A percentile compares a stretch with the other conserved stretches of the same genome.
These are phyloP conservation scores for Bipolaris zeicola DNA, from an alignment of 2,329 filamentous ascomycete species.

Conservation along the genomic window DNA sequence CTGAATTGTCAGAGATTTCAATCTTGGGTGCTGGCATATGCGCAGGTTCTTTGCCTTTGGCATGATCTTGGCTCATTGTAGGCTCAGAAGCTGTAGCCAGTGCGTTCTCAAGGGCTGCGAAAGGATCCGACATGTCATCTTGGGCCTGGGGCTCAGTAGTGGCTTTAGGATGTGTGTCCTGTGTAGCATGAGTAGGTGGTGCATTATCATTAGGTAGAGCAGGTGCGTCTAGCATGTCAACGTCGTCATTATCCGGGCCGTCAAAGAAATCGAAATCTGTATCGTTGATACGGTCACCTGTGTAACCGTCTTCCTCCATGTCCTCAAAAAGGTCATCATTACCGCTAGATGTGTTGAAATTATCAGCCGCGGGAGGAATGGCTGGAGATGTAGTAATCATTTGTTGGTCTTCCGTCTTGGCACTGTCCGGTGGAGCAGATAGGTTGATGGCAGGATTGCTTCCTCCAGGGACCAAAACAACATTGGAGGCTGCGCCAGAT, in stretches of 20 bases:
- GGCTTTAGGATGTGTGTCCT: background rate
- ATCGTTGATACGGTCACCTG: constrained; percentile 76
- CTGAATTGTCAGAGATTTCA: background rate
- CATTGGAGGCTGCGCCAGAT: constrained; percentile 30
- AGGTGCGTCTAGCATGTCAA: constrained; percentile 42
- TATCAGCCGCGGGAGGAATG: constrained; percentile 27
- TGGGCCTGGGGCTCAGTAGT: constrained; percentile 16
- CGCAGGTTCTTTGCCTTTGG: constrained; percentile 9
- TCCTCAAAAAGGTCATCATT: constrained; percentile 68
- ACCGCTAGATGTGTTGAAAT: constrained; percentile 27
- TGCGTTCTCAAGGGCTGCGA: constrained; percentile 38
- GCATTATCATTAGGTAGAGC: constrained; percentile 22
- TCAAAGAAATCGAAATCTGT: constrained; percentile 87
- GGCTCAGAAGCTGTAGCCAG: constrained; percentile 23
- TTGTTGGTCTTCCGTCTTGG: constrained; percentile 24
- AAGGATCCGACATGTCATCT: constrained; percentile 35
- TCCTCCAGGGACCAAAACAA: constrained; percentile 37
- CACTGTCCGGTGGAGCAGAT: constrained; percentile 35
- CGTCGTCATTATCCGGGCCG: constrained; percentile 57
- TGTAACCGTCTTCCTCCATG: constrained; percentile 71
- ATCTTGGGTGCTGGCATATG: background rate
- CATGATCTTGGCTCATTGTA: background rate
- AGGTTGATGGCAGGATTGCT: constrained; percentile 42
- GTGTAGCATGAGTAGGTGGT: constrained; percentile 2
- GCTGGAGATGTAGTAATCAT: constrained; percentile 33